Evolutionary conservation across 495 filamentous ascomycete species (phyloP).

Genomic region (Astrothelium macrocarpum): DNA sequence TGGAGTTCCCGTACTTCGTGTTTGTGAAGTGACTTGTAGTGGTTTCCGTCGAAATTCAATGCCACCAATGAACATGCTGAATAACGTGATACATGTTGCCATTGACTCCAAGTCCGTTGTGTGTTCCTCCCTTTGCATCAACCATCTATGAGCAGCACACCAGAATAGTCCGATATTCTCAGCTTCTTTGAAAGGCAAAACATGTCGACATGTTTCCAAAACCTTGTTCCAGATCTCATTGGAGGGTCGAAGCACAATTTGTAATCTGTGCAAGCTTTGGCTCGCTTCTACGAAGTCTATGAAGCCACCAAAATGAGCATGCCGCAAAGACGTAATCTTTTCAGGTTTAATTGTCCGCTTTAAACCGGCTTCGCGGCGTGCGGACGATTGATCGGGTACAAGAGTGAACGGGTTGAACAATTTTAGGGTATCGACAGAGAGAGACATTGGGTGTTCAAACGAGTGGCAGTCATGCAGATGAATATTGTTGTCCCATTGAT

Average conservation of each 20-base stretch:
- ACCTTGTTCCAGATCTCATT: constrained; percentile 5
- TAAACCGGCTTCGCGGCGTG: not conserved
- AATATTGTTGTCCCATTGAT: not conserved
- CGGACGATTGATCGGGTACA: not conserved
- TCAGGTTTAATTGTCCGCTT: not conserved
- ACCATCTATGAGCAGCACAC: constrained; percentile 12
- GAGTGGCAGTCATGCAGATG: not conserved
- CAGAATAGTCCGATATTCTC: constrained; percentile 5
- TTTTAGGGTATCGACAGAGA: not conserved
- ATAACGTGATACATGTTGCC: not conserved
- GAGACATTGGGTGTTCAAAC: not conserved
- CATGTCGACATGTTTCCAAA: constrained; percentile 12
- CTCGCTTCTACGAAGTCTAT: constrained; percentile 14
- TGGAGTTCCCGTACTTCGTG: not conserved
- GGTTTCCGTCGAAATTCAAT: not conserved
- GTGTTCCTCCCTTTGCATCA: not conserved
- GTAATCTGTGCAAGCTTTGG: constrained; percentile 13
- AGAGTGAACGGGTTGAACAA: not conserved
- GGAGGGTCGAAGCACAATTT: constrained; percentile 11
- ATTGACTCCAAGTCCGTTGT: not conserved
- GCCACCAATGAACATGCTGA: not conserved
- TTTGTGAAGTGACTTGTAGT: not conserved
- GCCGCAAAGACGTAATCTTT: not conserved
- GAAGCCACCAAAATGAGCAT: constrained; percentile 8
- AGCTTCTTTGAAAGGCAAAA: constrained; percentile 11